phyloP scores from a whole-genome alignment of 2,329 filamentous ascomycete species.

The Colletotrichum cuscutae region DNA sequence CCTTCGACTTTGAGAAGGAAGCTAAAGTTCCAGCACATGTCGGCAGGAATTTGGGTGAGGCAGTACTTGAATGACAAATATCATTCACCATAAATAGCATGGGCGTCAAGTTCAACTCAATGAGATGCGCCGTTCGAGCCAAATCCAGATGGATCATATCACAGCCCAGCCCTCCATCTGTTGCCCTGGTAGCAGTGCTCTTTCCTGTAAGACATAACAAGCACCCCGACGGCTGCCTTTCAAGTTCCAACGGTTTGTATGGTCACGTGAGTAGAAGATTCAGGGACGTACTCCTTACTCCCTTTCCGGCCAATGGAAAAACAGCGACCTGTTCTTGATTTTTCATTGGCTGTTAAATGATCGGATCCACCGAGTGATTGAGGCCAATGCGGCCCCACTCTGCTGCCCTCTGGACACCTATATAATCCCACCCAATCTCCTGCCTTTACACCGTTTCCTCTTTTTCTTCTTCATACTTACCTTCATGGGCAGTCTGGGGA shows the following conservation, averaged over 20 bases:
- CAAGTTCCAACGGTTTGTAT: too few species aligned
- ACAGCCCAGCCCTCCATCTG: neutral
- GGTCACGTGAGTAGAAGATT: too few species aligned
- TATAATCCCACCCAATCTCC: constrained; percentile 42
- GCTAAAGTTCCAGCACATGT: too few species aligned
- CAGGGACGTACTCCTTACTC: neutral
- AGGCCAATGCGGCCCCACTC: neutral
- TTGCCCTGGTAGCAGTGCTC: neutral
- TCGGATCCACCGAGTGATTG: constrained; percentile 14
- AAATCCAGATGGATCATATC: neutral
- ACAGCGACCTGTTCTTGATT: too few species aligned
- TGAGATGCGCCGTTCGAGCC: too few species aligned
- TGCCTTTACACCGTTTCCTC: constrained; percentile 31
- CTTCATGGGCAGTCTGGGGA: constrained; percentile 54
- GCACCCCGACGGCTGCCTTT: neutral
- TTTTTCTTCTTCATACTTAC: constrained; percentile 59
- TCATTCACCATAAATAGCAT: too few species aligned
- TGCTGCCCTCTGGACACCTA: constrained; percentile 30
- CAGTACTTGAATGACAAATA: too few species aligned
- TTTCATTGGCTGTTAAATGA: neutral
- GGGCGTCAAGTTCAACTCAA: too few species aligned
- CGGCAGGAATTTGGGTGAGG: too few species aligned
- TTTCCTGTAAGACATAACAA: neutral
- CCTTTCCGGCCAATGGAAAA: neutral
- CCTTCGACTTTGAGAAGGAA: too few species aligned